Evolutionary conservation across 2,329 filamentous ascomycete species (phyloP).

Genomic region (Claviceps sp.): DNA sequence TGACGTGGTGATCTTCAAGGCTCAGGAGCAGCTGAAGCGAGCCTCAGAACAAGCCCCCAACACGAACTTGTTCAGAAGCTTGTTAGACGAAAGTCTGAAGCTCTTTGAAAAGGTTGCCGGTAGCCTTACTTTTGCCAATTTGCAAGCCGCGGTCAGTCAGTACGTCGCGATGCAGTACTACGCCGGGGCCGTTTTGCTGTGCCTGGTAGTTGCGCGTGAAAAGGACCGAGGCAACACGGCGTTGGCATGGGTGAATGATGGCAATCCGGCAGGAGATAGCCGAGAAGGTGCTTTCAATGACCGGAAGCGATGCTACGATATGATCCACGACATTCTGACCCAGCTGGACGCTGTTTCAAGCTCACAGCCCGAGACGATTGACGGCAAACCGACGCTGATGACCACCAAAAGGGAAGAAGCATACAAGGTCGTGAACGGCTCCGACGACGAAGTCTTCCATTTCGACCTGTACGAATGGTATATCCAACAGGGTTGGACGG

Average conservation of each 20-base stretch:
- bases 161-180: slow-evolving; percentile 80
- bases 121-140: slow-evolving; percentile 66
- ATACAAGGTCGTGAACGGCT: slow-evolving; percentile 78
- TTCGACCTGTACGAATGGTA: slow-evolving; percentile 99
- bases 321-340: slow-evolving; percentile 73
- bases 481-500: slow-evolving; percentile 67
- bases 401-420: slow-evolving; percentile 75
- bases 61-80: slow-evolving; percentile 59
- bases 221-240: slow-evolving; percentile 80
- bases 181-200: slow-evolving; percentile 82
- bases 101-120: slow-evolving; percentile 82
- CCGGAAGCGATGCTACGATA: slow-evolving; percentile 67
- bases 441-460: slow-evolving; percentile 86
- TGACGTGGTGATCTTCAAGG: slow-evolving; percentile 96
- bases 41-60: slow-evolving; percentile 67
- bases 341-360: slow-evolving; percentile 61
- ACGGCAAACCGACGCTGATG: slow-evolving; percentile 64
- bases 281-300: slow-evolving; percentile 54
- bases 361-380: slow-evolving; percentile 56
- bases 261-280: slow-evolving; percentile 56
- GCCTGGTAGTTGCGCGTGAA: slow-evolving; percentile 68
- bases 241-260: slow-evolving; percentile 76
- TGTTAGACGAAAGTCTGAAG: slow-evolving; percentile 78
- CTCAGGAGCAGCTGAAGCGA: slow-evolving; percentile 84
- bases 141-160: slow-evolving; percentile 63